Evolutionary conservation across 352 stramenopile species (phyloP), one percentile per base, ranked within the genome.

Genomic region (Phytophthora litchii): DNA sequence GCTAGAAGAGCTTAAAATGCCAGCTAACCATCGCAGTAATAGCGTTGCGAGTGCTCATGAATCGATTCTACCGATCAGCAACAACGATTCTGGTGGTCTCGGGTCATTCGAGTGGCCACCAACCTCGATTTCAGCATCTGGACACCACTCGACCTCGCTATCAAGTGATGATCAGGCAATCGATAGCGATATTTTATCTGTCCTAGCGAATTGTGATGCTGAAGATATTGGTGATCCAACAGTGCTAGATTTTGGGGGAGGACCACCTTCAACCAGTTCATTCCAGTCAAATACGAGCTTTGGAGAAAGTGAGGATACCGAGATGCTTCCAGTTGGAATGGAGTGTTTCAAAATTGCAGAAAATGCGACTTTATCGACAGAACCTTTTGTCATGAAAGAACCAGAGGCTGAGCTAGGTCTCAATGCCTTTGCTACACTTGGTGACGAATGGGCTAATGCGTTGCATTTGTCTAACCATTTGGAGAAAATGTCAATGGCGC

Each of bases 141-240:
- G 6, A 13, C 76, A 54, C 46, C 54, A 64, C 42, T 67, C 36
- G 17, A 68, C 45, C 54, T 71, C 78, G 3, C 32, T 67, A 3
- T 81, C 76, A 4, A 91, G 78, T 38, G 67, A 79, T 10, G 79
- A 91, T 1, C 75, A 89, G 1, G 77, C 79, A 1, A 91, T 91
- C 38, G 81, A 91, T 62, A 89, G 77, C 21, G 81, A 91, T 41
- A 91, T 91, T 60, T 63, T 91, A 16, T 91, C 81, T 5, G 75
- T 91, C 3, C 63, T 91, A 16, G 81, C 79, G 0, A 78, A 74
- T 42, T 89, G 69, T 41, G 77, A 86, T 34, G 47, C 54, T 0
- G 72, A 72, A 11, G 79, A 89, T 20, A 42, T 72, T 7, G 61
- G 36, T 2, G 67, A 78, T 23, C 47, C 65, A 27, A 59, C 53